Conservation (phyloP, 2,329 filamentous ascomycete species). For the Botrytis pseudocinerea region DNA sequence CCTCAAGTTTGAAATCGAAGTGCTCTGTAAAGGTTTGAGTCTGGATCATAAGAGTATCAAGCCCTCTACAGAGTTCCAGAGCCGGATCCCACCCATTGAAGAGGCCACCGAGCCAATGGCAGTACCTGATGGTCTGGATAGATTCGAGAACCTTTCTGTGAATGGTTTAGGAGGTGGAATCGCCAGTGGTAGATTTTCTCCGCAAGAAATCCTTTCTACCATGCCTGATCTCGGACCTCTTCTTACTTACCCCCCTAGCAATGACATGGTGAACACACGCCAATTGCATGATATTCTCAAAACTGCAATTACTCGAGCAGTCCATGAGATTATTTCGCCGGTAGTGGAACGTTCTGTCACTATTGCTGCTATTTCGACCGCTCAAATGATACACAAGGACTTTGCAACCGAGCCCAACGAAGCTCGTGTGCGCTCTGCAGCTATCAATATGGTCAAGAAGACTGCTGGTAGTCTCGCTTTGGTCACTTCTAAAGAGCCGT, state of each 20-base stretch:
- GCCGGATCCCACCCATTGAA: constrained; percentile 64
- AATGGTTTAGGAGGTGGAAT: constrained; percentile 70
- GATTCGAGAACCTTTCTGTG: constrained; percentile 79
- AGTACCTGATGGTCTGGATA: constrained; percentile 68
- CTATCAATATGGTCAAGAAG: constrained; percentile 91
- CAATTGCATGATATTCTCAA: constrained; percentile 77
- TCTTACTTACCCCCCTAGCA: constrained; percentile 77
- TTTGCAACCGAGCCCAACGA: constrained; percentile 93
- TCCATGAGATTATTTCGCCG: constrained; percentile 94
- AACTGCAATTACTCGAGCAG: constrained; percentile 81
- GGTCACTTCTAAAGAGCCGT: constrained; percentile 96
- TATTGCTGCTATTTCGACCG: constrained; percentile 94
- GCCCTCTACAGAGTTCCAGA: constrained; percentile 81
- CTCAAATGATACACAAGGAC: constrained; percentile 93
- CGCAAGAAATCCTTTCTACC: constrained; percentile 73
- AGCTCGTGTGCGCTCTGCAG: constrained; percentile 79
- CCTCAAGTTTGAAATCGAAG: constrained; percentile 97
- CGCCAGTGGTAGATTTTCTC: constrained; percentile 71
- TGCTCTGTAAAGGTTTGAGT: constrained; percentile 87
- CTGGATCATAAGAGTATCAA: constrained; percentile 93
- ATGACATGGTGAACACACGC: constrained; percentile 71
- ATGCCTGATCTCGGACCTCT: constrained; percentile 82
- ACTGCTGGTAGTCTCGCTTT: constrained; percentile 90
- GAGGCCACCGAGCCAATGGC: constrained; percentile 54
- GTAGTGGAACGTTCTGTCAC: constrained; percentile 97